Evolutionary conservation across 371 early-diverging fungal genomes (phyloP), one percentile per base, ranked within the genome.

Genomic region (Apophysomyces elegans): DNA sequence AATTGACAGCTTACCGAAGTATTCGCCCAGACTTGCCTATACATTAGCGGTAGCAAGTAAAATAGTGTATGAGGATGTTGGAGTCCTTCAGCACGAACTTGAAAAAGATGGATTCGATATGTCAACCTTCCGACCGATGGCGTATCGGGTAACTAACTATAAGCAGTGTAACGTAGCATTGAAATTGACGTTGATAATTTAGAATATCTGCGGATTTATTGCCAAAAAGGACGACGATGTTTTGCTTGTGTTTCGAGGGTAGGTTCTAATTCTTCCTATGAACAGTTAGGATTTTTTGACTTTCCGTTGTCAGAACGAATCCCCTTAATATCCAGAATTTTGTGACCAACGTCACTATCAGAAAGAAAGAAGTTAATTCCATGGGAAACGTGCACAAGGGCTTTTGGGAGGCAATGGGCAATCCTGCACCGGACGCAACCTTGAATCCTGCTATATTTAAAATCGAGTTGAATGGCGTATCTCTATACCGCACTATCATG

Each of bases 271-370:
- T 21, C 6, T 26, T 54, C n/a, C 57, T 63, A 5, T 67, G 2
- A 7, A 26, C 32, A 38, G 7, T 36, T 37, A 32, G 35, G 6
- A 14, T 26, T 38, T 38, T 14, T 41, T 18, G 11, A n/a, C 38
- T 1, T 60, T 2, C 16, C 18, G 1, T 54, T 12, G 32, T 38
- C 45, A 74, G 84, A n/a, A 86, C 86, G 7, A 84, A 86, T 61
- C 86, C 86, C n/a, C 66, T 86, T 37, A 86, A 86, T 61, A 80
- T 86, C 37, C 86, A 86, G 67, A 81, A 86, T 50, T 84, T 79
- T 61, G 78, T 84, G 41, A 86, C 86, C 12, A 84, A 86, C 56
- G 63, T 86, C 11, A 78, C 78, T 36, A 74, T 76, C 2, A 75
- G 78, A 5, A 67, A 80, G 47, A 78, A 77, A 4, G 39, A 69